These are phyloP conservation scores for Metschnikowia anglica DNA, from an alignment of 805 yeast genomes.

Conservation along the genomic window DNA sequence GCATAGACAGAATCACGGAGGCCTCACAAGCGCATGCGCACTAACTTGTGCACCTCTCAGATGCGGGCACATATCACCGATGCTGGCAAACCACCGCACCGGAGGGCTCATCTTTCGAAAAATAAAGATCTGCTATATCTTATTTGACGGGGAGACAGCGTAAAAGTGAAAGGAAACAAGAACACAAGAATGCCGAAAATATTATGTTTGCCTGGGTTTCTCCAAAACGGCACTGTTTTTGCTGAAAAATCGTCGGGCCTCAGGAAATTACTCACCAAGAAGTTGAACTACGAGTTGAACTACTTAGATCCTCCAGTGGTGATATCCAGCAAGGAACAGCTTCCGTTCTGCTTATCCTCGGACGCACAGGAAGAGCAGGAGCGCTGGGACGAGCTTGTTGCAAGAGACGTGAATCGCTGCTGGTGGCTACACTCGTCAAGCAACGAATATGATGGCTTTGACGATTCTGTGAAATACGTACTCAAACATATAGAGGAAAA, in stretches of 20 bases:
- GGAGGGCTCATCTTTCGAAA: too few species aligned
- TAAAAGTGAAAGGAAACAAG: too few species aligned
- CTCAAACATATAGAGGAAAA: slow-evolving; percentile 29
- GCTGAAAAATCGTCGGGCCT: slow-evolving; percentile 36
- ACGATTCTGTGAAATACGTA: slow-evolving; percentile 28
- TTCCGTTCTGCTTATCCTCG: slow-evolving; percentile 30
- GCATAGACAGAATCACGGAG: too few species aligned
- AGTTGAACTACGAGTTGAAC: slow-evolving; percentile 28
- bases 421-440: slow-evolving; percentile 34
- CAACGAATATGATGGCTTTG: slow-evolving; percentile 29
- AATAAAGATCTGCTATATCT: too few species aligned
- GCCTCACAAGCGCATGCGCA: too few species aligned
- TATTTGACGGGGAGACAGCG: too few species aligned
- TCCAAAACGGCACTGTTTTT: slow-evolving; percentile 35
- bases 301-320: slow-evolving; percentile 36
- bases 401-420: slow-evolving; percentile 31
- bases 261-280: slow-evolving; percentile 29
- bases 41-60: too few species aligned
- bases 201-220: slow-evolving; percentile 39
- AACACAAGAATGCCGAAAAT: slow-evolving; percentile 19
- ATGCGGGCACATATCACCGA: too few species aligned
- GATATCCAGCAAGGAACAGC: slow-evolving; percentile 25
- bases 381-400: slow-evolving; percentile 34
- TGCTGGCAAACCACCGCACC: too few species aligned
- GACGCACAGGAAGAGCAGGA: slow-evolving; percentile 27